Base-by-base conservation (phyloP, 495 filamentous ascomycete genomes). In the Penicillium fimorum region DNA sequence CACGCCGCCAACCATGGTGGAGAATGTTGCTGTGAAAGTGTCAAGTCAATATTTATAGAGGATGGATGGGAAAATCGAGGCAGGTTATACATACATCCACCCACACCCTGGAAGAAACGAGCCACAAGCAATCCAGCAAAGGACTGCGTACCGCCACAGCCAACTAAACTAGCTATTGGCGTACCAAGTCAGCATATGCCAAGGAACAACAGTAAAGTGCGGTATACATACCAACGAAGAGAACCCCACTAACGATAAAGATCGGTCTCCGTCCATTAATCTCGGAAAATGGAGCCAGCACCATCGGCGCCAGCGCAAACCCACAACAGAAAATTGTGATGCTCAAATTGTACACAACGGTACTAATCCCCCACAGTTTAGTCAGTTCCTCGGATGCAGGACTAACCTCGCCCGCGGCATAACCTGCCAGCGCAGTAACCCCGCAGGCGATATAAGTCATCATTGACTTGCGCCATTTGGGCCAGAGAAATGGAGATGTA, bases 1-100 rank as follows among this genome's bases (percentile, higher is more conserved):
- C 7, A 97, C 88, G 0, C 93, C 93, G 33, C 93, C 93, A 3
- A 96, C 90, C 87, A 96, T 93, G 12, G 91, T 95, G 5, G 84
- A 88, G 67, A 96, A 96, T 0, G 92, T 93, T 2, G 84, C 66
- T 69, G 61, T 11, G 20, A 17, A 1, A 12, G 5, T 8, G 25
- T n/a, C n/a, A 13, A 32, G 50, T 52, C 24, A 41, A 18, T 30
- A n/a, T 12, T 8, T 17, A 25, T 12, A 2, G 11, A 22, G 20
- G 25, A 8, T 1, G 22, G 15, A n/a, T 7, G 11, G 12, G 13
- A 15, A 10, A 25, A 25, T 25, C 5, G 10, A 25, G 10, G 18
- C 4, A 45, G 11, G 45, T 3, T 35, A 61, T 37, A 66, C 73
- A 24, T 74, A 77, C 75, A 88, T 17, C 82, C 84, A 9, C 87